A percentile compares a stretch with the other conserved stretches of the same genome.
Conservation (phyloP, 2,329 filamentous ascomycete genomes). For the Pseudogymnoascus pannorum region DNA sequence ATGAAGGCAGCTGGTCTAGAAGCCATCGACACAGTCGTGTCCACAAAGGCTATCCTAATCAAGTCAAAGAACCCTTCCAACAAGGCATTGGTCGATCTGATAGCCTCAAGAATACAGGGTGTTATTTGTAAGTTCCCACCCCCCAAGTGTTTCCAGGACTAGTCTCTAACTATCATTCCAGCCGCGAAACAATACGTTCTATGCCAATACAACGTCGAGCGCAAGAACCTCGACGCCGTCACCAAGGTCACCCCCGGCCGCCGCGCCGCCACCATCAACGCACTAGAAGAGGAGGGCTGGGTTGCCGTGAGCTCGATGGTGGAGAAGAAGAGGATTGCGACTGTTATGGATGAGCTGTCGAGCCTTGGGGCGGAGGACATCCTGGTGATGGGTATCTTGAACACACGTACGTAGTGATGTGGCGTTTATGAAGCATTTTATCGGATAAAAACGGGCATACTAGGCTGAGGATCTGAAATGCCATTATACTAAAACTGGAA, state of each 20-base stretch:
- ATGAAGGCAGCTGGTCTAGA: conserved; percentile 94
- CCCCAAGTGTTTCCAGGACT: not conserved
- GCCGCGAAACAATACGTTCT: conserved; percentile 87
- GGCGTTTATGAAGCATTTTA: not conserved
- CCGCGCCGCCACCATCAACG: conserved; percentile 85
- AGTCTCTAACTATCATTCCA: conserved; percentile 25
- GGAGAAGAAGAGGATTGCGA: conserved; percentile 44
- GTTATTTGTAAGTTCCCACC: conserved; percentile 63
- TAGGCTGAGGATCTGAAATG: not conserved
- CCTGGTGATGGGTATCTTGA: conserved; percentile 29
- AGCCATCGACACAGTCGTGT: conserved; percentile 87
- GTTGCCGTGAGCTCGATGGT: conserved; percentile 95
- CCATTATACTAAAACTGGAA: not conserved
- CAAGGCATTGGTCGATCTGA: conserved; percentile 71
- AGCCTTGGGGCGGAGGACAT: conserved; percentile 29
- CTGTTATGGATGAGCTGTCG: conserved; percentile 29
- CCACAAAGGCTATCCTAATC: conserved; percentile 83
- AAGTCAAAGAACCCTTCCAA: conserved; percentile 81
- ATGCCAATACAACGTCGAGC: conserved; percentile 91
- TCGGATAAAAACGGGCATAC: not conserved
- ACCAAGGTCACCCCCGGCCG: conserved; percentile 83
- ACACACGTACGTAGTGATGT: conserved; percentile 22
- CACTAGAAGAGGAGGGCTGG: conserved; percentile 82
- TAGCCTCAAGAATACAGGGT: conserved; percentile 78
- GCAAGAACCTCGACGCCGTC: conserved; percentile 58